These are phyloP conservation scores for Xylaria sp. DNA, from an alignment of 2,329 filamentous ascomycete species.

Conservation along the genomic window DNA sequence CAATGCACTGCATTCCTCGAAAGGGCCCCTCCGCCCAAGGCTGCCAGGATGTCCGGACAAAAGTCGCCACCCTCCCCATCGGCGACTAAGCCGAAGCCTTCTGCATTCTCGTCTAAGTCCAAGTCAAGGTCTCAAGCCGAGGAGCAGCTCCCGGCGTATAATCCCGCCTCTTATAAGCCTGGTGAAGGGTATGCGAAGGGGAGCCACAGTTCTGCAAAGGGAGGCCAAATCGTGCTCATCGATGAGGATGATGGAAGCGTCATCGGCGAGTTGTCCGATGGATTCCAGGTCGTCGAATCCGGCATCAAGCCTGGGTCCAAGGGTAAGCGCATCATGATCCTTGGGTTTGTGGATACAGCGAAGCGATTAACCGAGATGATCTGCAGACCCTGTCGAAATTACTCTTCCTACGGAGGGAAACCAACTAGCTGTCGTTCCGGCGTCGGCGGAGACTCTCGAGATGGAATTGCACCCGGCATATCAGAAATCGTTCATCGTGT, in stretches of 20 bases:
- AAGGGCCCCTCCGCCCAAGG: constrained; percentile 73
- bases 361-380: constrained; percentile 29
- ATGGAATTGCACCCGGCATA: constrained; percentile 91
- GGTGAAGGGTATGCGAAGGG: constrained; percentile 81
- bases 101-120: constrained; percentile 54
- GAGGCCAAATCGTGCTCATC: constrained; percentile 88
- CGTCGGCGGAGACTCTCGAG: constrained; percentile 76
- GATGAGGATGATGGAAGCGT: constrained; percentile 97
- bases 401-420: constrained; percentile 76
- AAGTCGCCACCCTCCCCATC: constrained; percentile 41
- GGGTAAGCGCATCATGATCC: constrained; percentile 65
- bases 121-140: constrained; percentile 54
- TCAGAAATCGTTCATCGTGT: constrained; percentile 85
- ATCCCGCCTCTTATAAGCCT: constrained; percentile 82
- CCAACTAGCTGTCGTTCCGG: constrained; percentile 72
- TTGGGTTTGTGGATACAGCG: background rate
- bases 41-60: constrained; percentile 48
- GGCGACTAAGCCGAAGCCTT: constrained; percentile 42
- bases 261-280: constrained; percentile 88
- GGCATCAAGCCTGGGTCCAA: constrained; percentile 88
- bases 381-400: constrained; percentile 80
- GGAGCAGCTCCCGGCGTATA: constrained; percentile 73
- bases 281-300: constrained; percentile 83
- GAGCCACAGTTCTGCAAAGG: constrained; percentile 66
- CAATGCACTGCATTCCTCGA: constrained; percentile 97